Conservation (phyloP, 2,329 filamentous ascomycete species). For the Ophiostoma triangulosporum region DNA sequence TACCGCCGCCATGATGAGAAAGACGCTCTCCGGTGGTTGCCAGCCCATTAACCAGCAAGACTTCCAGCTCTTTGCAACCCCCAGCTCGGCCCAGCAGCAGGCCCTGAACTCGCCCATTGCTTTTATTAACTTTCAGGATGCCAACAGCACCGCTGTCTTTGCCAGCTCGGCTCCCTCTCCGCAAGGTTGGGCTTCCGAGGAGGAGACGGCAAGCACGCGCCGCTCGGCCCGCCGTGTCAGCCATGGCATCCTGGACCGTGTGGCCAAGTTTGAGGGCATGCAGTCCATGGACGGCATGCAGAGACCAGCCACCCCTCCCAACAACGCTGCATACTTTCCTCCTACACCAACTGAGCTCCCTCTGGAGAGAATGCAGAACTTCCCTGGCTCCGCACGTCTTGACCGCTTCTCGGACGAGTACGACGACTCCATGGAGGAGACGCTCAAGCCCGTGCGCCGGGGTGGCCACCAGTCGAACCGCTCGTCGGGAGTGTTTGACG, state of each 20-base stretch:
- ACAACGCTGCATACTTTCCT: constrained; percentile 43
- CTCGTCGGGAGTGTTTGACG: constrained; percentile 41
- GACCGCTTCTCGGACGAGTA: constrained; percentile 46
- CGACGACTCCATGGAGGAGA: constrained; percentile 54
- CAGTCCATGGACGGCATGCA: constrained; percentile 26
- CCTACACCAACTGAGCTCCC: constrained; percentile 56
- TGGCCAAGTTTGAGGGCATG: constrained; percentile 45
- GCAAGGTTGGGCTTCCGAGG: constrained; percentile 38
- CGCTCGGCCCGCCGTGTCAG: constrained; percentile 39
- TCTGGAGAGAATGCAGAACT: constrained; percentile 31
- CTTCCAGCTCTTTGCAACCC: constrained; percentile 34
- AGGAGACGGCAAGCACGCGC: constrained; percentile 29
- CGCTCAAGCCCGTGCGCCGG: constrained; percentile 39
- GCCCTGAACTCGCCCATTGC: constrained; percentile 31
- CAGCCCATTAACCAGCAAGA: constrained; percentile 25
- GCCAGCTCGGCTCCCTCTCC: constrained; percentile 20
- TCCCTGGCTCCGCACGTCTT: constrained; percentile 20
- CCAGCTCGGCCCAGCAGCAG: constrained; percentile 23
- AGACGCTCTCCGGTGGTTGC: constrained; percentile 20
- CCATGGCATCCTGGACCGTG: constrained; percentile 46
- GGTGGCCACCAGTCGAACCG: constrained; percentile 26
- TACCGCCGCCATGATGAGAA: constrained; percentile 33
- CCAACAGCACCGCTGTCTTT: background rate
- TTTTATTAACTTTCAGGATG: constrained; percentile 36
- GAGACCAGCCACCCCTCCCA: constrained; percentile 48